phyloP scores from a whole-genome alignment of 1,139 yeast genomes.

The Scheffersomyces stambukii region DNA sequence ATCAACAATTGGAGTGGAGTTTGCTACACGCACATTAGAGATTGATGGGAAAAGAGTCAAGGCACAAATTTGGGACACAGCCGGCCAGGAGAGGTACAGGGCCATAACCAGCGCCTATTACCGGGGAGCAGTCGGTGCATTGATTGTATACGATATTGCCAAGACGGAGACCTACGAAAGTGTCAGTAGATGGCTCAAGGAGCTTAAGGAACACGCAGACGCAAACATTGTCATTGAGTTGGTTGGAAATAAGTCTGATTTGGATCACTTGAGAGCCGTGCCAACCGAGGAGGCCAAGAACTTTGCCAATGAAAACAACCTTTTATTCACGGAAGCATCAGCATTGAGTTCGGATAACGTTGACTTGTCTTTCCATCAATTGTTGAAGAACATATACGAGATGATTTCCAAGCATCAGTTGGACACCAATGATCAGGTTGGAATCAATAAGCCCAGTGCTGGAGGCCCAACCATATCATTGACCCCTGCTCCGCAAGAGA shows the following conservation, averaged over 20 bases:
- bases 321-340: slow-evolving; percentile 94
- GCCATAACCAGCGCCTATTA: slow-evolving; percentile 97
- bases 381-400: slow-evolving; percentile 87
- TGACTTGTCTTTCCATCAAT: slow-evolving; percentile 88
- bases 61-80: slow-evolving; percentile 99
- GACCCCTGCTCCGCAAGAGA: slow-evolving; percentile 89
- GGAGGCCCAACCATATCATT: slow-evolving; percentile 88
- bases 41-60: slow-evolving; percentile 94
- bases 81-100: slow-evolving; percentile 97
- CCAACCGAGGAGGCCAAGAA: slow-evolving; percentile 97
- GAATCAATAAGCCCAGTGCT: slow-evolving; percentile 40
- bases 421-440: slow-evolving; percentile 48
- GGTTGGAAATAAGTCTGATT: slow-evolving; percentile 84
- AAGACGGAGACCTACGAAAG: slow-evolving; percentile 91
- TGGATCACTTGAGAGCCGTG: slow-evolving; percentile 92
- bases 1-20: slow-evolving; percentile 96
- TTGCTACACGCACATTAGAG: slow-evolving; percentile 93
- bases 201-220: slow-evolving; percentile 94
- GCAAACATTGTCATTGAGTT: slow-evolving; percentile 94
- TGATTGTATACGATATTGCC: slow-evolving; percentile 92
- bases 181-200: slow-evolving; percentile 93
- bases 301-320: slow-evolving; percentile 89
- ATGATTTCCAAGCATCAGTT: slow-evolving; percentile 85
- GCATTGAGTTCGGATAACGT: slow-evolving; percentile 95
- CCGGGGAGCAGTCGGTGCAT: slow-evolving; percentile 97